Conservation (phyloP, 805 yeast species). For the Pichia californica region DNA sequence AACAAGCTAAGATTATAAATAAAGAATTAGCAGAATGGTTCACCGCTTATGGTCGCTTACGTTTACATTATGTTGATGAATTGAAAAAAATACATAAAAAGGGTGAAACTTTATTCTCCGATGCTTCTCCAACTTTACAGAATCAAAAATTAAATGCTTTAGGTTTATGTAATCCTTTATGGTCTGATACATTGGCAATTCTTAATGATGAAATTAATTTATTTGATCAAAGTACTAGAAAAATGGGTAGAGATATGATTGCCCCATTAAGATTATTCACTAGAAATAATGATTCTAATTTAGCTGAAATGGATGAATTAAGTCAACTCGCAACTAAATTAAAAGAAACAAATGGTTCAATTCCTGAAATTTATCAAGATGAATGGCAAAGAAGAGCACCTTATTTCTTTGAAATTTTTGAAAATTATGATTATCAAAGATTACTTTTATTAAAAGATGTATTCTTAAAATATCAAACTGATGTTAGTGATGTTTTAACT, state of each 20-base stretch:
- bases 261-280: conserved; percentile 48
- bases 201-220: conserved; percentile 39
- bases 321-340: conserved; percentile 22
- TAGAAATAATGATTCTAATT: conserved; percentile 43
- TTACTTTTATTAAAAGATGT: conserved; percentile 57
- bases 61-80: conserved; percentile 41
- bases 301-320: conserved; percentile 35
- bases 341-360: conserved; percentile 7
- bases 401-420: conserved; percentile 66
- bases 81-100: conserved; percentile 34
- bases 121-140: conserved; percentile 35
- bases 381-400: conserved; percentile 81
- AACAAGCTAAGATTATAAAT: conserved; percentile 49
- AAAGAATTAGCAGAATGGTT: conserved; percentile 58
- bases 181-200: conserved; percentile 38
- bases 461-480: conserved; percentile 58
- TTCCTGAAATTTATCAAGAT: conserved; percentile 39
- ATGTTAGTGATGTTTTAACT: conserved; percentile 47
- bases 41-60: conserved; percentile 44
- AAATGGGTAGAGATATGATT: conserved; percentile 50
- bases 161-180: conserved; percentile 38
- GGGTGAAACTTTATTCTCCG: conserved; percentile 31
- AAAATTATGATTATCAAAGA: conserved; percentile 60
- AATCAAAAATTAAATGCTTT: conserved; percentile 43
- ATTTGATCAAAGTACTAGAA: conserved; percentile 41